Conservation (phyloP, 768 basidiomycete genomes). For the Leucosporidium scottii region DNA sequence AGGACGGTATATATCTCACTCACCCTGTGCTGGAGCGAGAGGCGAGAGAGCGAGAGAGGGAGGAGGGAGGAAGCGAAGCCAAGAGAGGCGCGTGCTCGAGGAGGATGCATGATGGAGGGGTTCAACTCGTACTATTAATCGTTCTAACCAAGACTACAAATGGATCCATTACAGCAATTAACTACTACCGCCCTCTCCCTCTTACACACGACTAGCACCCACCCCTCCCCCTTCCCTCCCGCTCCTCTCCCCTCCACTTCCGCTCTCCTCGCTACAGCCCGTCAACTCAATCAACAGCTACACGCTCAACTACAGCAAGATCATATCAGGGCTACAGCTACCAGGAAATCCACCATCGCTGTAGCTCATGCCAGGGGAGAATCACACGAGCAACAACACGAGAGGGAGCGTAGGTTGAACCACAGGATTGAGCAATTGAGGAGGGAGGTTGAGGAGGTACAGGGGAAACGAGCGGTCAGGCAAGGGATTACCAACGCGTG, state of each 20-base stretch:
- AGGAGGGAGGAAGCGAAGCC: not conserved
- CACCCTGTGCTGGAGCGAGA: no score
- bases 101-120: no score
- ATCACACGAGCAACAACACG: not conserved
- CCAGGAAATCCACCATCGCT: not conserved
- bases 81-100: not conserved
- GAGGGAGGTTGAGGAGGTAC: not conserved
- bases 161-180: not conserved
- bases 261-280: conserved; percentile 11
- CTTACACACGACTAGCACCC: not conserved
- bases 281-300: conserved; percentile 67
- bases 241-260: not conserved
- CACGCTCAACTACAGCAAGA: conserved; percentile 67
- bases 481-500: not conserved
- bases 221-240: not conserved
- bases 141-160: no score
- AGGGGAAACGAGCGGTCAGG: not conserved
- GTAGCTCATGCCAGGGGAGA: not conserved
- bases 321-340: conserved; percentile 43
- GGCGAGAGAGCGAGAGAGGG: not conserved
- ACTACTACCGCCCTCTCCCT: not conserved
- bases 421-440: not conserved
- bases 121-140: no score
- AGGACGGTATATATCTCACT: not conserved
- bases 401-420: no score